These are phyloP conservation scores for Helenozyma baotianmanensis DNA, from an alignment of 805 yeast genomes.

Conservation along the genomic window DNA sequence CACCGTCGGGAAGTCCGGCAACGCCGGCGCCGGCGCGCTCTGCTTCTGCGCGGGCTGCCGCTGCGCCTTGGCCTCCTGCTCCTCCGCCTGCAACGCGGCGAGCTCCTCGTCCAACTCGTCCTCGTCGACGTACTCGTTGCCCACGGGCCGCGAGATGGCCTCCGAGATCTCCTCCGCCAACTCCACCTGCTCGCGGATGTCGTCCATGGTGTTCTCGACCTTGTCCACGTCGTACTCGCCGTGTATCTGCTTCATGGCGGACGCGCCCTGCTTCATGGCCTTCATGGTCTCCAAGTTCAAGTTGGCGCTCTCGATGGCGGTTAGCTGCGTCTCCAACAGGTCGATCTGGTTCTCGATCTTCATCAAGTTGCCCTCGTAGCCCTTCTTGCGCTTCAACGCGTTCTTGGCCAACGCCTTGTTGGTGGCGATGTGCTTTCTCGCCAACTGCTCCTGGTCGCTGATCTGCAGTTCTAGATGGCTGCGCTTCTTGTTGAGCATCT, in stretches of 20 bases:
- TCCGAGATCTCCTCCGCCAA: constrained; percentile 92
- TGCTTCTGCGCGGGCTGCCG: constrained; percentile 14
- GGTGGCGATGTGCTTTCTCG: constrained; percentile 68
- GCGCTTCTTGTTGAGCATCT: constrained; percentile 79
- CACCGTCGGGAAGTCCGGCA: constrained; percentile 45
- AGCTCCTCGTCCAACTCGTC: constrained; percentile 95
- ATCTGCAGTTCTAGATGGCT: constrained; percentile 78
- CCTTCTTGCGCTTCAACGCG: constrained; percentile 86
- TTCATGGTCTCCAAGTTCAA: constrained; percentile 96
- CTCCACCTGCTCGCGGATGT: constrained; percentile 94
- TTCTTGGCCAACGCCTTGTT: constrained; percentile 74
- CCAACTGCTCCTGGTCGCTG: constrained; percentile 72
- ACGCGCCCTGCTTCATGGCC: constrained; percentile 97
- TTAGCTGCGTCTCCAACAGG: constrained; percentile 82
- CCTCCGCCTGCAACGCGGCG: constrained; percentile 82
- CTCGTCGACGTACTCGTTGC: constrained; percentile 75
- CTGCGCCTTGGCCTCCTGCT: constrained; percentile 44
- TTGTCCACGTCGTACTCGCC: constrained; percentile 93
- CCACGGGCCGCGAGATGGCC: constrained; percentile 92
- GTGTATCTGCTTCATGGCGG: constrained; percentile 94
- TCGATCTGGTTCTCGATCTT: constrained; percentile 86
- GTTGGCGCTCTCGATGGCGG: constrained; percentile 90
- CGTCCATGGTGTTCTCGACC: constrained; percentile 97
- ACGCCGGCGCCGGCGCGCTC: constrained; percentile 25
- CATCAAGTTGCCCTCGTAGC: constrained; percentile 67